A percentile compares a stretch with the other conserved stretches of the same genome.
Evolutionary conservation across 2,329 filamentous ascomycete species (phyloP).

Genomic region (Paracorniculantispora psalliotae): DNA sequence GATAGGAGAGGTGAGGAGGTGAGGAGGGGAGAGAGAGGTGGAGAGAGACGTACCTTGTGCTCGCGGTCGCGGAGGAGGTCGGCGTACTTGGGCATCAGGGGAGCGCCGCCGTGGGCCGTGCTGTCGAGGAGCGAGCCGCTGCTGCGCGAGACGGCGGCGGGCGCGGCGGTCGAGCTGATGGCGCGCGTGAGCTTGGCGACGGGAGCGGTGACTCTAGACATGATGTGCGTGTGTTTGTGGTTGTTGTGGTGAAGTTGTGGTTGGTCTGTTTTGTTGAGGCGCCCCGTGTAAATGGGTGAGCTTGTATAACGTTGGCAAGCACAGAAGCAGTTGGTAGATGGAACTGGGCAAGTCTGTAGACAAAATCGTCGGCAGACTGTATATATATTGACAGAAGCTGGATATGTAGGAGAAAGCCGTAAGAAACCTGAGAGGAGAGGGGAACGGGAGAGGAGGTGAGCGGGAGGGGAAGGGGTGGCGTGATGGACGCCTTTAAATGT

Average conservation of each 20-base stretch:
- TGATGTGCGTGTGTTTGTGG: constrained; percentile 22
- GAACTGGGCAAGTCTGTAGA: background rate
- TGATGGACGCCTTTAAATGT: background rate
- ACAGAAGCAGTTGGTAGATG: background rate
- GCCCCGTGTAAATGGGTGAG: background rate
- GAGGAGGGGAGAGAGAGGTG: background rate
- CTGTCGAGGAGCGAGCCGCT: constrained; percentile 30
- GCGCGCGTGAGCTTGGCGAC: constrained; percentile 44
- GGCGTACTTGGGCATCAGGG: constrained; percentile 43
- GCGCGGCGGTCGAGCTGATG: constrained; percentile 30
- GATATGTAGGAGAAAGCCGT: background rate
- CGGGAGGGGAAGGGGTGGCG: background rate
- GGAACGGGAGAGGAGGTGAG: background rate
- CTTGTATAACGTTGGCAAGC: background rate
- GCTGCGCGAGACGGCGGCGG: constrained; percentile 32
- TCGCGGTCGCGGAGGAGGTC: constrained; percentile 38
- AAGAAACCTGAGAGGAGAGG: background rate
- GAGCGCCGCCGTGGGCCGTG: constrained; percentile 31
- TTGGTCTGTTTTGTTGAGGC: background rate
- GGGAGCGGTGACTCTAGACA: constrained; percentile 48
- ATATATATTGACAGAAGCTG: background rate
- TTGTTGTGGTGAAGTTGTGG: no score
- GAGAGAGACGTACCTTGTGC: constrained; percentile 34
- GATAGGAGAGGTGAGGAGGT: no score
- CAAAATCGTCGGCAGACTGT: background rate